Evolutionary conservation across 1,284 basidiomycete genomes (phyloP), one percentile per base, ranked within the genome.

Genomic region (Ceratobasidium sp.): DNA sequence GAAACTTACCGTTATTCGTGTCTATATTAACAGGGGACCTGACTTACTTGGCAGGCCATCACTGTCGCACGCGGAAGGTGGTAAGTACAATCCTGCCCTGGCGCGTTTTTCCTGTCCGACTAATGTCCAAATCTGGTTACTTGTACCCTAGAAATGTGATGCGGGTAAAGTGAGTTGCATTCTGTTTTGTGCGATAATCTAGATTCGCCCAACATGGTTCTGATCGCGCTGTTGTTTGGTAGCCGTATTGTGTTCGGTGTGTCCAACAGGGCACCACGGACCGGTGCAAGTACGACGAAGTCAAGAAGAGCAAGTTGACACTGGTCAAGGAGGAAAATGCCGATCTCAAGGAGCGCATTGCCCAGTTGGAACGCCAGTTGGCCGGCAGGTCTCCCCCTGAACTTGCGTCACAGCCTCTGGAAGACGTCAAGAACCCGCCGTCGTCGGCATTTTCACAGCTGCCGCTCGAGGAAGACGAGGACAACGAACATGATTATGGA

Each of bases 251-350:
- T 36, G 23, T 14, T 36, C 49, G 60, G 16, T 64, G 60, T 16
- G 39, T 64, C 9, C 19, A 29, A 23, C 60, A 53, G 30, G 25
- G 39, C 7, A 53, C 36, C 11, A 64, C 60, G 19, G 60, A 64
- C 30, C 44, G 44, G 49, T 64, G 60, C 27, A 23, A 36, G 9
- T 64, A 64, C 23, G 60, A 64, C 39, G 49, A 53, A 27, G 36
- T 64, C 11, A 50, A 50, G 36, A 64, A 64, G 49, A 53, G 49
- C 36, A 64, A 64, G 23, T 49, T 53, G 27, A 64, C 60, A 1
- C 41, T 64, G 19, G n/a, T 29, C 49, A 64, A 64, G 50, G 60
- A 64, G 50, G 50, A 53, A 64, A 64, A 53, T 46, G 36, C 33
- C 5, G 36, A 19, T 6, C 39, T 64, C 33, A 64, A 64, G 39